Evolutionary conservation across 1,139 yeast genomes (phyloP), one percentile per base, ranked within the genome.

Genomic region (Debaryomycetaceae sp.): DNA sequence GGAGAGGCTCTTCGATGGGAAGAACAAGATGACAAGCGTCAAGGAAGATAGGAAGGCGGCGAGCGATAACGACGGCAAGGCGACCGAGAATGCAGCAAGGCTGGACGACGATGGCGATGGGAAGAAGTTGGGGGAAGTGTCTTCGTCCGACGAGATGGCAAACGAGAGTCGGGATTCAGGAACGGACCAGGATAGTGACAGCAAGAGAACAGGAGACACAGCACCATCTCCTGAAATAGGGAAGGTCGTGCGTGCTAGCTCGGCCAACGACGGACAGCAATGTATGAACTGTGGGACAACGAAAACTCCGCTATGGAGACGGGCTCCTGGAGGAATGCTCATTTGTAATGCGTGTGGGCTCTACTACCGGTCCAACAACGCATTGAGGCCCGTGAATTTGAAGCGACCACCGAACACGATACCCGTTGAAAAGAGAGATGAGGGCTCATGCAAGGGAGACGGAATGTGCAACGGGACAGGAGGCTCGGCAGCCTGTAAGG

Each of bases 381-480:
- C 78, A 36, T 81, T 77, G 51, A 62, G 84, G 40, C 75, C 75
- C 47, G 86, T 81, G 34, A 82, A 81, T 55, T 65, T 87, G 57
- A 85, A 85, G 53, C 70, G 86, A 47, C 85, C 87, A 0, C 88
- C 89, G 5, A 76, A 76, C 51, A 73, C 81, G 17, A 76, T 81
- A 1, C 60, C 75, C 2, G 65, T 82, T 8, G 62, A 65, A 6
- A 63, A 68, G 34, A 22, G 14, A 17, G 59, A 55, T 24, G 68
- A 68, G 27, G 95, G 95, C 0, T 76, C 87, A 5, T 87, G 96
- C 57, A 81, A 83, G 47, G 96, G 96, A 8, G 88, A 85, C 55
- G 95, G 95, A 5, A 75, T 83, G 50, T 87, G 96, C 62, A 87
- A 87, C 56, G 96, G 96, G 1, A 87, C 93, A 1, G 96, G 96